Evolutionary conservation across 1,284 basidiomycete genomes (phyloP).

Genomic region (Phellinidium pouzarii): DNA sequence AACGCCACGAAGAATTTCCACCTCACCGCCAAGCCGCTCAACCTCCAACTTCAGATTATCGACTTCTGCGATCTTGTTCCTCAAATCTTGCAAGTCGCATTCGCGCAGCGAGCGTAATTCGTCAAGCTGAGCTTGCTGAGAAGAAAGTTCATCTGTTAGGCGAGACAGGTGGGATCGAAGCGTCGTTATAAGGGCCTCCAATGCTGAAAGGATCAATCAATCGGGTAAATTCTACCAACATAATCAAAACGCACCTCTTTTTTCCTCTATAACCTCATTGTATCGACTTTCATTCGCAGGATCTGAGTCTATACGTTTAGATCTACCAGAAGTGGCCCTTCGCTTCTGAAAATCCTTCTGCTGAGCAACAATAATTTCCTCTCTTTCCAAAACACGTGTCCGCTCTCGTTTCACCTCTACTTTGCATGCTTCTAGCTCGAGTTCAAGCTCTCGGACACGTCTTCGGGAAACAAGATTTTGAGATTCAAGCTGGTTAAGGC

Average conservation of each 20-base stretch:
- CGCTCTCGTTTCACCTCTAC: conserved; percentile 63
- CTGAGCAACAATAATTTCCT: conserved; percentile 37
- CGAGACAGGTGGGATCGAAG: conserved; percentile 69
- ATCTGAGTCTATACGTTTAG: conserved; percentile 27
- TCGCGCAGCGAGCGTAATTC: conserved; percentile 62
- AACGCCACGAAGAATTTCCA: conserved; percentile 73
- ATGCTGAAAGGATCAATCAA: conserved; percentile 38
- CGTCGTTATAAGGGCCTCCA: conserved; percentile 69
- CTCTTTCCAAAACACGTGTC: conserved; percentile 50
- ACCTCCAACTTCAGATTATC: conserved; percentile 58
- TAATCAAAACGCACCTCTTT: conserved; percentile 54
- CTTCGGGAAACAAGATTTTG: conserved; percentile 76
- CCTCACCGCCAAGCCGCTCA: conserved; percentile 71
- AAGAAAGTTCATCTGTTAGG: conserved; percentile 69
- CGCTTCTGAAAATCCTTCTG: conserved; percentile 28
- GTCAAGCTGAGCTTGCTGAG: conserved; percentile 57
- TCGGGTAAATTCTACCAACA: background rate
- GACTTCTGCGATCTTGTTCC: conserved; percentile 58
- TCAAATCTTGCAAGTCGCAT: conserved; percentile 51
- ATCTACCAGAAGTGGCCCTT: conserved; percentile 22
- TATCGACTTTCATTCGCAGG: conserved; percentile 45
- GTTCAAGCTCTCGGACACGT: conserved; percentile 75
- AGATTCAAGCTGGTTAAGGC: conserved; percentile 63
- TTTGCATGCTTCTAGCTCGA: conserved; percentile 73
- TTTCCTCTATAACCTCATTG: conserved; percentile 72